Base-by-base conservation (phyloP, 2,329 filamentous ascomycete genomes). In the Fusarium sp. region DNA sequence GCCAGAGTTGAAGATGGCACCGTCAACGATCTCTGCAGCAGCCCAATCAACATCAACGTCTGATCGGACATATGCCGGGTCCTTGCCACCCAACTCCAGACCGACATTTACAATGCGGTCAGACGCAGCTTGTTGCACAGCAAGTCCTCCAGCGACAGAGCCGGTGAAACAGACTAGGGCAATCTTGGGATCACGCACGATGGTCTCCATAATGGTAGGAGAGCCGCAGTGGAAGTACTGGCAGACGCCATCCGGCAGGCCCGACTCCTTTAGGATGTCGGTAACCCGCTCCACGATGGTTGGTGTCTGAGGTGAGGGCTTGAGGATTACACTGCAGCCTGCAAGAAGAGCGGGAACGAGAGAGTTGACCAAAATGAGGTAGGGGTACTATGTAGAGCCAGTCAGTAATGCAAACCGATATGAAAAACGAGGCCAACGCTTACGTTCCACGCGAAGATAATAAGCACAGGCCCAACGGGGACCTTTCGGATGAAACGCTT, bases 381-480 rank as follows among this genome's bases (percentile, higher is more conserved):
- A 98, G 23, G 95, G 95, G 76, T 98, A 98, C 93, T 97, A 39
- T 5, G 19, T 22, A 30, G 35, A 30, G 40, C 68, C 52, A 73
- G 61, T 37, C 22, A 37, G n/a, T 20, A 32, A 27, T 25, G 22
- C 10, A 30, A 49, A 20, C n/a, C 32, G 49, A 44, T 39, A 19
- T 30, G 9, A 32, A 23, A 39, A 39, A 49, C 15, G 22, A 49
- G 57, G 54, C 52, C 35, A 43, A 22, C 43, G 79, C 93, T 81
- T 81, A 96, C 94, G 81, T 98, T 98, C 95, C 95, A 98, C 1
- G 95, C 92, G 80, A 97, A 97, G 63, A 98, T 88, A 69, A 97
- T 86, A 61, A 98, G 85, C 17, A 96, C 92, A 13, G 94, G 93
- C 1, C 95, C 95, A 52, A 97, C 87, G 1, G 95, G 93, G 10